Conservation (phyloP, 345 rosid genomes). For the Brassica incana region DNA sequence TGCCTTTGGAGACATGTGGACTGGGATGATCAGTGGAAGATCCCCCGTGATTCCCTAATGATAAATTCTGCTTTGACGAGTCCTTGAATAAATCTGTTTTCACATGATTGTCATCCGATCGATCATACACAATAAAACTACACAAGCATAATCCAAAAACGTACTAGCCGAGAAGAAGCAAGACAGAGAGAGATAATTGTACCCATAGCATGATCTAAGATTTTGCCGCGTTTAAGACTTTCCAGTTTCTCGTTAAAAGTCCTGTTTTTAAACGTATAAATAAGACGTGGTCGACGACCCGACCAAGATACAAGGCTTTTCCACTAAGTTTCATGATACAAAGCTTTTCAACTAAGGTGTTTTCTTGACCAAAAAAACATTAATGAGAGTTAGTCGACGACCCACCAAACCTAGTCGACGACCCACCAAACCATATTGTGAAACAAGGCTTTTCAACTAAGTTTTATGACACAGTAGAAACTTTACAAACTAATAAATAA, state of each 20-base stretch:
- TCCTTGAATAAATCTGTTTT: not conserved
- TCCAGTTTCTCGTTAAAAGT: not conserved
- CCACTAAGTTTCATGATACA: not conserved
- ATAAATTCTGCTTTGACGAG: conserved; percentile 1
- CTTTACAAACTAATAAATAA: no score
- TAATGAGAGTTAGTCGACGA: no score
- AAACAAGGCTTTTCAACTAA: no score
- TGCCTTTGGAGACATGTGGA: conserved; percentile 10
- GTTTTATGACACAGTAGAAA: no score
- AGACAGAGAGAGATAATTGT: not conserved
- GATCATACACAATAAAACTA: not conserved
- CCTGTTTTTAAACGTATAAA: not conserved
- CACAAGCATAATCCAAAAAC: not conserved
- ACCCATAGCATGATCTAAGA: not conserved
- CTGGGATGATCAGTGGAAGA: conserved; percentile 17
- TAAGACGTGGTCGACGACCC: not conserved
- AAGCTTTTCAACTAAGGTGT: no score
- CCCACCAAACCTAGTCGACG: no score
- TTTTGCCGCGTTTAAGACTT: not conserved
- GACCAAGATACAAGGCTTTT: not conserved
- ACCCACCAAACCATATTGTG: no score
- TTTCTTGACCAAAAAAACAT: no score
- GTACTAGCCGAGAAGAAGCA: not conserved
- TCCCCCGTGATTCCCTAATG: not conserved
- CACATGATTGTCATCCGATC: conserved; percentile 1